Conservation (phyloP, 208 protist species). For the Acanthamoeba pearcei region DNA sequence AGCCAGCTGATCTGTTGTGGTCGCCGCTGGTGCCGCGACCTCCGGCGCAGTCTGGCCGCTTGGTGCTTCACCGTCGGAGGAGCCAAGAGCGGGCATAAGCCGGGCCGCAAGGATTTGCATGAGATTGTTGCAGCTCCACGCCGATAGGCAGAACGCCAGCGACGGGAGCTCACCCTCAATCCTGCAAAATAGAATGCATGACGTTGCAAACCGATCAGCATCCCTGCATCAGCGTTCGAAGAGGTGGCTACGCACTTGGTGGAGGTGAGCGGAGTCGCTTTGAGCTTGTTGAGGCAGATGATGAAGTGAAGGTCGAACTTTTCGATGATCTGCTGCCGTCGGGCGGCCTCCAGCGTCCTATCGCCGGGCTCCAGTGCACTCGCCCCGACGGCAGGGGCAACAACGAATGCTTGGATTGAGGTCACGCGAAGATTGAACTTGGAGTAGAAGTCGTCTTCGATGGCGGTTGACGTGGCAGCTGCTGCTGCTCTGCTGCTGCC, state of each 20-base stretch:
- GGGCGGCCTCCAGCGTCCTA: neutral
- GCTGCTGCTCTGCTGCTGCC: neutral
- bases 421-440: constrained; percentile 61
- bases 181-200: neutral
- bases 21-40: neutral
- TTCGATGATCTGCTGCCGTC: constrained; percentile 46
- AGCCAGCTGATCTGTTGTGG: neutral
- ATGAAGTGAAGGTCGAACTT: constrained; percentile 62
- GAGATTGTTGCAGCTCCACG: constrained; percentile 49
- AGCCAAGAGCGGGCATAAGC: neutral
- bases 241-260: constrained; percentile 6
- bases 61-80: neutral
- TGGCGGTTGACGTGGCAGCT: neutral
- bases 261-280: constrained; percentile 15
- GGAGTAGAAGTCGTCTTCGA: constrained; percentile 70
- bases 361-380: neutral
- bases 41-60: neutral
- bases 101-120: constrained; percentile 32
- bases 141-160: constrained; percentile 30
- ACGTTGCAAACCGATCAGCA: neutral
- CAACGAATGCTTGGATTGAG: constrained; percentile 48
- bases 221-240: neutral
- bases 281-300: constrained; percentile 32
- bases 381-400: too few species aligned
- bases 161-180: constrained; percentile 48